A percentile compares a stretch with the other conserved stretches of the same genome.
phyloP scores from a whole-genome alignment of 179 eudicot genomes.

The Beta lomatogona region DNA sequence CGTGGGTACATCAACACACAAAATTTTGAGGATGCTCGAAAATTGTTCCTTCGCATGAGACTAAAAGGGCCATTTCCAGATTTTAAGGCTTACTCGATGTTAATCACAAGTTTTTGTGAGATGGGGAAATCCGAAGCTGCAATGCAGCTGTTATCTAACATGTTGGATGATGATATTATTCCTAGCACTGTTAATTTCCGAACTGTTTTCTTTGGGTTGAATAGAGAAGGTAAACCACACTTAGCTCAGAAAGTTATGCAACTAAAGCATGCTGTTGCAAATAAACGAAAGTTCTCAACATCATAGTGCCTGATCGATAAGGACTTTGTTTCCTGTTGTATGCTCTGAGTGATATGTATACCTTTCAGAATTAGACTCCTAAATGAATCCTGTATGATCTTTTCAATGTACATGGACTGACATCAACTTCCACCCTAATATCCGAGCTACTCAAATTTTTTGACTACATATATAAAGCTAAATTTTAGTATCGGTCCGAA shows the following conservation, averaged over 20 bases:
- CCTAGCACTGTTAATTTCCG: conserved; percentile 78
- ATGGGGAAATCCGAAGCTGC: conserved; percentile 63
- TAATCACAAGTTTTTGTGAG: conserved; percentile 54
- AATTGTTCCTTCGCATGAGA: conserved; percentile 53
- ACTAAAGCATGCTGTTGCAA: conserved; percentile 46
- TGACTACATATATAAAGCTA: too few relatives aligned
- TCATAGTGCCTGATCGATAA: conserved; percentile 7
- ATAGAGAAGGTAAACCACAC: conserved; percentile 68
- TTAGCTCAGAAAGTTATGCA: conserved; percentile 56
- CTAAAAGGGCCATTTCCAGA: conserved; percentile 73
- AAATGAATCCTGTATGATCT: not conserved
- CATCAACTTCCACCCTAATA: not conserved
- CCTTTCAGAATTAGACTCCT: not conserved
- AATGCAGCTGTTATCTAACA: conserved; percentile 53
- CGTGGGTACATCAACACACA: conserved; percentile 56
- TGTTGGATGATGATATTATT: conserved; percentile 62
- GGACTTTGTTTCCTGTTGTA: too few relatives aligned
- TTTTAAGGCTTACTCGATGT: conserved; percentile 65
- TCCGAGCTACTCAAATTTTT: too few relatives aligned
- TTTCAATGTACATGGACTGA: not conserved
- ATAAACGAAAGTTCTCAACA: conserved; percentile 48
- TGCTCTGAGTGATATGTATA: not conserved
- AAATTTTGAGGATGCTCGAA: conserved; percentile 52
- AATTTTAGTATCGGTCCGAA: too few relatives aligned
- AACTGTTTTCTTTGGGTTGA: conserved; percentile 63